Evolutionary conservation across 768 basidiomycete species (phyloP).

Genomic region (Boletus rufocinnamomeus): DNA sequence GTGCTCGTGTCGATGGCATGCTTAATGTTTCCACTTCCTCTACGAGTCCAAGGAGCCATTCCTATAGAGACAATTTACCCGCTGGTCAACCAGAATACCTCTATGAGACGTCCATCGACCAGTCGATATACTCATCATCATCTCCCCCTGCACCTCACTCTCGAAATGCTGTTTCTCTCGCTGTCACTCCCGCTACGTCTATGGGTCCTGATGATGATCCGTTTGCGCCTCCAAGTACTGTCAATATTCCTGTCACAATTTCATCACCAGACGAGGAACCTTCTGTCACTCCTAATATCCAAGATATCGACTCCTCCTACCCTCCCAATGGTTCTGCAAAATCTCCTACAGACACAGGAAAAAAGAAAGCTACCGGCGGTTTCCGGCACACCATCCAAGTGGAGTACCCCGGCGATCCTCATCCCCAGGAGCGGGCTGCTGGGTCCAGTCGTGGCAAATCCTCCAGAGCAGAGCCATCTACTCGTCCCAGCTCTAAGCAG

Average conservation of each 20-base stretch:
- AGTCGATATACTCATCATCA: conserved; percentile 46
- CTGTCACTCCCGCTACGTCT: conserved; percentile 47
- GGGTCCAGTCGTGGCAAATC: conserved; percentile 26
- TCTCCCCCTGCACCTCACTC: conserved; percentile 37
- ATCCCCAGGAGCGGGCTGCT: conserved; percentile 26
- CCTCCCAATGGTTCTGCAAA: conserved; percentile 32
- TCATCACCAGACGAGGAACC: conserved; percentile 30
- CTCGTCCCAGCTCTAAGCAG: conserved; percentile 20
- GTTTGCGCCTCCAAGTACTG: conserved; percentile 50
- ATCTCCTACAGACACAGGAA: conserved; percentile 43
- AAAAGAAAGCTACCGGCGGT: conserved; percentile 45
- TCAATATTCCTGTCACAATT: conserved; percentile 32
- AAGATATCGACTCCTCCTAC: conserved; percentile 24
- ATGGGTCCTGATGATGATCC: conserved; percentile 65
- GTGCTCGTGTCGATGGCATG: conserved; percentile 54
- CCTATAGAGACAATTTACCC: conserved; percentile 52
- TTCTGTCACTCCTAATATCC: conserved; percentile 18
- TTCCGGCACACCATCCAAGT: conserved; percentile 96
- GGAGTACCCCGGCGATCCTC: conserved; percentile 74
- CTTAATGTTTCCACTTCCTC: conserved; percentile 35
- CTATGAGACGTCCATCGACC: conserved; percentile 72
- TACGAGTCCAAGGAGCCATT: conserved; percentile 41
- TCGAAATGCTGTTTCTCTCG: conserved; percentile 42
- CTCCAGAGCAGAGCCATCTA: conserved; percentile 17
- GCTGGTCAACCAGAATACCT: conserved; percentile 61